Evolutionary conservation across 768 basidiomycete genomes (phyloP).

Genomic region (Naganishia randhawae): DNA sequence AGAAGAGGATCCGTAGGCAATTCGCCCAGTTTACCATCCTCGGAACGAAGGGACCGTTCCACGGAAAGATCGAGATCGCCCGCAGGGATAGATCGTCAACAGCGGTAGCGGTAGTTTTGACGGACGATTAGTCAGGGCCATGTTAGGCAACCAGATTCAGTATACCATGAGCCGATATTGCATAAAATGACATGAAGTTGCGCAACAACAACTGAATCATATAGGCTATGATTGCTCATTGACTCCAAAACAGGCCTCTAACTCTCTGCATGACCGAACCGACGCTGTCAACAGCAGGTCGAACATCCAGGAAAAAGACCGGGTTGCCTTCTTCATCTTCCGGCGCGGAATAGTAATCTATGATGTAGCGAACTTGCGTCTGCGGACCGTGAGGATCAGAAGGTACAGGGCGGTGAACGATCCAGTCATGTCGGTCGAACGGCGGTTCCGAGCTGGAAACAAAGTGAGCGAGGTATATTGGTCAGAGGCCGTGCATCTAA

Average conservation of each 20-base stretch:
- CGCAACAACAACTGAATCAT: background rate
- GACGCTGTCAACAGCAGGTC: slow-evolving; percentile 85
- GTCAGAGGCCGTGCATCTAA: background rate
- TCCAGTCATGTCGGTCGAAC: slow-evolving; percentile 98
- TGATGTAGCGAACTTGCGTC: slow-evolving; percentile 81
- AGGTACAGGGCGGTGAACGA: slow-evolving; percentile 67
- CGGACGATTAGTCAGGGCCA: background rate
- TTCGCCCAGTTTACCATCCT: background rate
- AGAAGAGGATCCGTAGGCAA: slow-evolving; percentile 14
- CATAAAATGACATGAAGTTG: background rate
- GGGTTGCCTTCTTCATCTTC: slow-evolving; percentile 85
- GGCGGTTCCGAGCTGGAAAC: slow-evolving; percentile 75
- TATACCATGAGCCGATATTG: background rate
- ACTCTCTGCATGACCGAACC: slow-evolving; percentile 40
- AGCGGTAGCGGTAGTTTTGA: slow-evolving; percentile 4
- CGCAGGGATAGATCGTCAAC: slow-evolving; percentile 8
- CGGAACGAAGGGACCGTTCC: slow-evolving; percentile 9
- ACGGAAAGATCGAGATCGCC: slow-evolving; percentile 10
- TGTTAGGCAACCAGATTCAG: background rate
- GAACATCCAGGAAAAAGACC: slow-evolving; percentile 90
- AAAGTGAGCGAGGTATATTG: slow-evolving; percentile 5
- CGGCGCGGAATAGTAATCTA: slow-evolving; percentile 96
- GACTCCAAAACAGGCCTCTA: slow-evolving; percentile 19
- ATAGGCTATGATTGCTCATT: background rate
- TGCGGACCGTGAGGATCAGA: slow-evolving; percentile 25